phyloP scores from a whole-genome alignment of 2,329 filamentous ascomycete genomes.

The Pochonia chlamydosporia region DNA sequence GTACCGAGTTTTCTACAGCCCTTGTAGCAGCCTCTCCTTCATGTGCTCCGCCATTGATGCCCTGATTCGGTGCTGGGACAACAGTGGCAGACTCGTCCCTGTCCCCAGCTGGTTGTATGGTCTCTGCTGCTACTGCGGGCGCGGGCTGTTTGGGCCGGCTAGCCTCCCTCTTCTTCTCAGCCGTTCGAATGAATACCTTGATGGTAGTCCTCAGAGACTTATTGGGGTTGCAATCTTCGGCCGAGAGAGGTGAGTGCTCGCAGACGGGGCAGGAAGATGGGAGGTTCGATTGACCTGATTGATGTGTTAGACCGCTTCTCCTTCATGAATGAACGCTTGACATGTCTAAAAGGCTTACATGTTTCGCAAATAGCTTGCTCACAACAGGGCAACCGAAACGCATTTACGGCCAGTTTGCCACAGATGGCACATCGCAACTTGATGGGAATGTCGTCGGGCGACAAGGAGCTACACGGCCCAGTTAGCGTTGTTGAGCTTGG shows the following conservation, averaged over 20 bases:
- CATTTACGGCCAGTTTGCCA: slow-evolving; percentile 83
- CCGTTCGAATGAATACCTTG: slow-evolving; percentile 82
- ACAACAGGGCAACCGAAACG: slow-evolving; percentile 88
- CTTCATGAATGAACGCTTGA: slow-evolving; percentile 2
- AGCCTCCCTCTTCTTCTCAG: slow-evolving; percentile 81
- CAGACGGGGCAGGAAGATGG: slow-evolving; percentile 84
- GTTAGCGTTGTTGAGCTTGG: slow-evolving; percentile 2
- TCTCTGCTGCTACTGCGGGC: slow-evolving; percentile 37
- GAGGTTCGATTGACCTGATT: slow-evolving; percentile 65
- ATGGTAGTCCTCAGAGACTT: slow-evolving; percentile 91
- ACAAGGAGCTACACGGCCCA: slow-evolving; percentile 55
- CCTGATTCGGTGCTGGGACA: not conserved
- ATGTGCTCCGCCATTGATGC: not conserved
- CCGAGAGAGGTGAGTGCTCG: slow-evolving; percentile 82
- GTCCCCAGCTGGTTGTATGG: slow-evolving; percentile 21
- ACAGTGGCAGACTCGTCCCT: not conserved
- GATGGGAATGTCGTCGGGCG: slow-evolving; percentile 83
- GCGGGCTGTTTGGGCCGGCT: slow-evolving; percentile 46
- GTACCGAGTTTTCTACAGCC: not conserved
- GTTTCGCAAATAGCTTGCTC: slow-evolving; percentile 89
- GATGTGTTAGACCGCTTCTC: not conserved
- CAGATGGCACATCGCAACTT: slow-evolving; percentile 94
- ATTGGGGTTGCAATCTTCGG: slow-evolving; percentile 80
- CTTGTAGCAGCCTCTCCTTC: not conserved
- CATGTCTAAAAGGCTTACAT: slow-evolving; percentile 48